Percentiles rank a stretch among this genome's conserved stretches.
These are phyloP conservation scores for Carallia brachiata DNA, from an alignment of 345 rosid species.

Conservation along the genomic window DNA sequence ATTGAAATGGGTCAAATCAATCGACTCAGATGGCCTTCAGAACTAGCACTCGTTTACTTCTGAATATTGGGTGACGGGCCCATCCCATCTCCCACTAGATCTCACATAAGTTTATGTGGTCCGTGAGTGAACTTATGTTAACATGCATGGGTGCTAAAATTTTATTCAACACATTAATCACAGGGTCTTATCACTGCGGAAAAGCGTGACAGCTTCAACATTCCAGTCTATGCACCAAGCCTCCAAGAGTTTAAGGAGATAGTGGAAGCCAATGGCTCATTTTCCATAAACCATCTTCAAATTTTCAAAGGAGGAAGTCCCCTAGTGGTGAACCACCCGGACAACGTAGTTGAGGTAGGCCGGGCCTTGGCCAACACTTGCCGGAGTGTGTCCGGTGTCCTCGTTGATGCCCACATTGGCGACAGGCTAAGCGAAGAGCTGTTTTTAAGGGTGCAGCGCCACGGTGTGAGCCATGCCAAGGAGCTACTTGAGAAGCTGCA, in stretches of 20 bases:
- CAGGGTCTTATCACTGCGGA: slow-evolving; percentile 70
- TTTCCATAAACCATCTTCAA: slow-evolving; percentile 64
- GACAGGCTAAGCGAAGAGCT: slow-evolving; percentile 70
- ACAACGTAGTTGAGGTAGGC: slow-evolving; percentile 62
- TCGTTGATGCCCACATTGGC: slow-evolving; percentile 91
- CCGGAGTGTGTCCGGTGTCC: slow-evolving; percentile 81
- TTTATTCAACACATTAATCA: neutral
- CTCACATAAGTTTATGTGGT: too few relatives aligned
- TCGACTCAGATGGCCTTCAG: too few relatives aligned
- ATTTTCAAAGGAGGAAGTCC: slow-evolving; percentile 96
- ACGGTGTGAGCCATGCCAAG: slow-evolving; percentile 62
- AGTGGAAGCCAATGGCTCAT: slow-evolving; percentile 76
- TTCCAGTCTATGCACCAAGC: slow-evolving; percentile 92
- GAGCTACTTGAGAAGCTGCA: slow-evolving; percentile 76
- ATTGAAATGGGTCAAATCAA: too few relatives aligned
- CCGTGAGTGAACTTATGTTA: too few relatives aligned
- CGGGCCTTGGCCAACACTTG: slow-evolving; percentile 72
- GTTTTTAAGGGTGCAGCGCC: slow-evolving; percentile 58
- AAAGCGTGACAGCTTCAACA: slow-evolving; percentile 81
- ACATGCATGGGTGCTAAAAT: neutral
- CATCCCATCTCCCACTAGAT: too few relatives aligned
- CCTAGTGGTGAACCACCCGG: slow-evolving; percentile 72
- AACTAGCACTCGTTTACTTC: too few relatives aligned
- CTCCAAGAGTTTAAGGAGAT: slow-evolving; percentile 80
- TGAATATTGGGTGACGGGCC: too few relatives aligned